phyloP scores from a whole-genome alignment of 2,329 filamentous ascomycete genomes.

The Dactylellina leptospora region DNA sequence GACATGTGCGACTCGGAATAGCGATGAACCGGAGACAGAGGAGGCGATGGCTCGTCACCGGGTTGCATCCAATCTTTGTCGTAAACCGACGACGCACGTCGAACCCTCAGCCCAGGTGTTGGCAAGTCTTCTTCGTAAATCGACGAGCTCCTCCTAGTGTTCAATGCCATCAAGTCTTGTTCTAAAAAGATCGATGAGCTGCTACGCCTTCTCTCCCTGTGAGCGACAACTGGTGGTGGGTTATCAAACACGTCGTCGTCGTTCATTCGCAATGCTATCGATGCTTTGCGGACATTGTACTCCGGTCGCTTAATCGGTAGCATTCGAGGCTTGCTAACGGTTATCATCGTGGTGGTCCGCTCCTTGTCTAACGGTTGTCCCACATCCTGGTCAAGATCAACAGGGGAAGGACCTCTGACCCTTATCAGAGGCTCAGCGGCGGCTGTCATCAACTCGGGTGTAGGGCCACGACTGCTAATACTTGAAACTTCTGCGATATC shows the following conservation, averaged over 20 bases:
- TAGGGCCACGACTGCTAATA: constrained; percentile 14
- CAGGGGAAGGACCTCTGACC: constrained; percentile 5
- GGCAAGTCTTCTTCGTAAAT: constrained; percentile 15
- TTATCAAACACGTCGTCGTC: constrained; percentile 41
- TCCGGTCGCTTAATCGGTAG: constrained; percentile 18
- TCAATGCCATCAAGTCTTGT: constrained; percentile 4
- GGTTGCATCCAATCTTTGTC: constrained; percentile 25
- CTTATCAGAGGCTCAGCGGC: constrained; percentile 2
- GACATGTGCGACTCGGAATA: constrained; percentile 35
- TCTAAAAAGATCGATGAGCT: constrained; percentile 19
- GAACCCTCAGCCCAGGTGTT: not conserved
- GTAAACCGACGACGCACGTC: constrained; percentile 33
- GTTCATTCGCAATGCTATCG: constrained; percentile 14
- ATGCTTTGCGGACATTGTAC: constrained; percentile 18
- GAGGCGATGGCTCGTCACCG: constrained; percentile 35
- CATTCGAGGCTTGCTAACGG: constrained; percentile 14
- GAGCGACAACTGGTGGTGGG: constrained; percentile 19
- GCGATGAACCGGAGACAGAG: constrained; percentile 7
- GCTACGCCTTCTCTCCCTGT: constrained; percentile 23
- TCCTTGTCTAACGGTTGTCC: constrained; percentile 1
- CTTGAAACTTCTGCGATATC: constrained; percentile 46
- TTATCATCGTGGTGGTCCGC: not conserved
- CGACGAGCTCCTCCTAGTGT: not conserved
- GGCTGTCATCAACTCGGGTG: constrained; percentile 19
- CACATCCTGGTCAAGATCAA: no score